Conservation (phyloP, 805 yeast genomes). For the Lachancea sp. region DNA sequence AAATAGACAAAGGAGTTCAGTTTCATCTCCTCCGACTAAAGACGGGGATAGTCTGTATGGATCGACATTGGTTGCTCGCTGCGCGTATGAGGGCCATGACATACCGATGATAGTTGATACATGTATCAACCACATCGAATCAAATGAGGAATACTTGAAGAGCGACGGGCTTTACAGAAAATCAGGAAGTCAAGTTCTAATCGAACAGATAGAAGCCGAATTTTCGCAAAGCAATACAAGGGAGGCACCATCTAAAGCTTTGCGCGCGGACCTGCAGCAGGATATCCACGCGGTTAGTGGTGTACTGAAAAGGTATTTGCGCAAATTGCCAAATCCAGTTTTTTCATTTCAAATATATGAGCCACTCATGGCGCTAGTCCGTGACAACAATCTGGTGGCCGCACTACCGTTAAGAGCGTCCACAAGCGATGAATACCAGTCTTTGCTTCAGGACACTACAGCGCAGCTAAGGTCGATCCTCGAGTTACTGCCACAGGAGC, state of each 20-base stretch:
- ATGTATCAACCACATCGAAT: slow-evolving; percentile 73
- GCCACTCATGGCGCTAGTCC: slow-evolving; percentile 51
- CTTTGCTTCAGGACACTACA: slow-evolving; percentile 18
- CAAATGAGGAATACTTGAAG: slow-evolving; percentile 50
- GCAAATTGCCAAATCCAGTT: slow-evolving; percentile 79
- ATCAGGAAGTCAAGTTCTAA: slow-evolving; percentile 66
- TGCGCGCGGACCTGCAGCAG: slow-evolving; percentile 32
- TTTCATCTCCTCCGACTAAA: slow-evolving; percentile 23
- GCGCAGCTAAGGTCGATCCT: slow-evolving; percentile 43
- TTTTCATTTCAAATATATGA: slow-evolving; percentile 67
- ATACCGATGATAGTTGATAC: slow-evolving; percentile 68
- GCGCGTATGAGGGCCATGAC: slow-evolving; percentile 50
- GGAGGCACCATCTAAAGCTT: slow-evolving; percentile 20
- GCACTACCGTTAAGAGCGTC: slow-evolving; percentile 19
- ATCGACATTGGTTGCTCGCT: slow-evolving; percentile 55
- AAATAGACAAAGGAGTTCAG: slow-evolving; percentile 10
- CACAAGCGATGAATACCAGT: slow-evolving; percentile 1
- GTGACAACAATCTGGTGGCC: slow-evolving; percentile 22
- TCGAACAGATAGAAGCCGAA: slow-evolving; percentile 27
- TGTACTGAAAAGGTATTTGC: slow-evolving; percentile 78
- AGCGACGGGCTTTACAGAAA: slow-evolving; percentile 87
- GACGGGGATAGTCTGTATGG: slow-evolving; percentile 21
- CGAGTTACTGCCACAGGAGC: slow-evolving; percentile 56
- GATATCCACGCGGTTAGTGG: slow-evolving; percentile 87
- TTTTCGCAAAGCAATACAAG: slow-evolving; percentile 29